Base-by-base conservation (phyloP, 768 basidiomycete species). In the Hericium coralloides region DNA sequence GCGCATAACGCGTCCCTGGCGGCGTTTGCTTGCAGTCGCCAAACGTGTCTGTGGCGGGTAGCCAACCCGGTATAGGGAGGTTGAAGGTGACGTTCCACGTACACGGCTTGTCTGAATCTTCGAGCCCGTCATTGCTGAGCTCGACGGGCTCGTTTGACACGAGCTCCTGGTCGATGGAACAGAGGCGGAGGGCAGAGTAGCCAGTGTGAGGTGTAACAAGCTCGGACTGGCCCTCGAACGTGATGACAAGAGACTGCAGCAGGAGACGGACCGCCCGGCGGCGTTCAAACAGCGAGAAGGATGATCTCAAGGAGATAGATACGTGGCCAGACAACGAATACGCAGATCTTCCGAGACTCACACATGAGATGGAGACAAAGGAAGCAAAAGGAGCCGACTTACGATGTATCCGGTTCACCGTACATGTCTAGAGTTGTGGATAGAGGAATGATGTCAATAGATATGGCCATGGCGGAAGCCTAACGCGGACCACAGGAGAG, bases 311-410 rank as follows among this genome's bases (percentile, higher is more conserved):
- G 0, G 82, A 76, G 55, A 95, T 72, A 20, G 81, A 73, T 20
- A 95, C 74, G 67, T 92, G 80, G 3, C 93, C 94, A 9, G 92
- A 87, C 48, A 97, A 78, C 10, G 94, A 95, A 69, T 93, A 95
- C 2, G 84, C 84, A 57, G 88, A 85, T 57, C 93, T 97, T n/a
- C 7, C 10, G 2, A 62, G 8, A 47, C 43, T 25, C 50, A 37
- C 26, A 14, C 3, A 43, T 23, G 49, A 39, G 26, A 58, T 18
- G 31, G 52, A 55, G 54, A 36, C 50, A 41, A 15, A 23, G 39
- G 59, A 47, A 62, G 12, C 1, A n/a, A 26, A 10, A 48, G 36
- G 25, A 41, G 50, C 3, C 14, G 15, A 68, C 87, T 72, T 67
- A 92, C 91, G 72, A 75, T 54, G 74, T 60, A 68, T 89, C 82